A percentile compares a stretch with the other conserved stretches of the same genome.
These are phyloP conservation scores for Mortierella sp. DNA, from an alignment of 371 early-diverging fungal genomes.

Conservation along the genomic window DNA sequence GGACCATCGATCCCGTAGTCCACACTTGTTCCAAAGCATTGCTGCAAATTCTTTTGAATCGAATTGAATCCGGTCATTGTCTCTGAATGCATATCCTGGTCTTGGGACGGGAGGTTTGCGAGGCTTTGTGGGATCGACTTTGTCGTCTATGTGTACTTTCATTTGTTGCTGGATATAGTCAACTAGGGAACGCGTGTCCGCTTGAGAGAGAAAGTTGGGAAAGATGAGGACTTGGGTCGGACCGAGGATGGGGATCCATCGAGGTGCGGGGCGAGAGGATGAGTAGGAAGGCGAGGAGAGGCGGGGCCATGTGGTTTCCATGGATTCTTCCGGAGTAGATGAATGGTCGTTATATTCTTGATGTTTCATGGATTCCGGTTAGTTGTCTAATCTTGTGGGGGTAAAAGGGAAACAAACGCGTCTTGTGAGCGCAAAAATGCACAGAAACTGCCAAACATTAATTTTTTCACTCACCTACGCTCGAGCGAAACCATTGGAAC, in stretches of 20 bases:
- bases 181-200: conserved; percentile 59
- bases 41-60: conserved; percentile 63
- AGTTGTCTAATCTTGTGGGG: too few relatives aligned
- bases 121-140: conserved; percentile 43
- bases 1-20: conserved; percentile 59
- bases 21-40: conserved; percentile 68
- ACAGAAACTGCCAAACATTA: too few relatives aligned
- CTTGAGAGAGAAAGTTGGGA: conserved; percentile 57
- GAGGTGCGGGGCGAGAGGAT: conserved; percentile 23
- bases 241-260: conserved; percentile 54
- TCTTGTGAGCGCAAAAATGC: too few relatives aligned
- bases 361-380: too few relatives aligned
- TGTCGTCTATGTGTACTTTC: conserved; percentile 43
- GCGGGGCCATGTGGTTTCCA: conserved; percentile 29
- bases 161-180: conserved; percentile 60
- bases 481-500: too few relatives aligned
- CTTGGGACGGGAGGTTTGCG: conserved; percentile 57
- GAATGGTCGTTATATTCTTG: too few relatives aligned
- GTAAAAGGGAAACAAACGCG: too few relatives aligned
- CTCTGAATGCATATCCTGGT: conserved; percentile 75
- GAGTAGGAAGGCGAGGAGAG: conserved; percentile 39
- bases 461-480: too few relatives aligned
- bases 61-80: conserved; percentile 74
- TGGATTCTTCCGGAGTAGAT: too few relatives aligned
- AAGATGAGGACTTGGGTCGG: conserved; percentile 63